Base-by-base conservation (phyloP, 768 basidiomycete species). In the Rhizopogon sp. region DNA sequence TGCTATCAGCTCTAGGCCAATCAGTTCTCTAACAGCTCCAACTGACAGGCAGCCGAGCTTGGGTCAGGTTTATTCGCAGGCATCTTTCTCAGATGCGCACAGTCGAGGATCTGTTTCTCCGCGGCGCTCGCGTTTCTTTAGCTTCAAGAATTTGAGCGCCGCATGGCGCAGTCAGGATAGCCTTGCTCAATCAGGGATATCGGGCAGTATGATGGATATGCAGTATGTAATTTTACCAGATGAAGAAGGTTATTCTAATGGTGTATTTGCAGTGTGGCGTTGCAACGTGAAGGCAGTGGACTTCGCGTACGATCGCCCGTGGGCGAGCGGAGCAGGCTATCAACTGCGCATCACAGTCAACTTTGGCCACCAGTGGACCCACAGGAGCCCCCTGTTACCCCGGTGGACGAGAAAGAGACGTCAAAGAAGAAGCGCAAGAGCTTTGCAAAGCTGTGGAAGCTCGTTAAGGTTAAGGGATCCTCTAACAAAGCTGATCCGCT, bases 191-290 rank as follows among this genome's bases (percentile, higher is more conserved):
- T 89, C 90, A 29, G 88, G 87, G 7, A 79, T 87, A 66, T 87
- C 87, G 3, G 91, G 91, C 52, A 93, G 91, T 63, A 91, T 93
- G 89, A 72, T 93, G 60, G 88, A 93, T 67, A 93, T 93, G 91
- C 91, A 93, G 90, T 93, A 72, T 59, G 89, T 84, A 43, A 55
- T 22, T 47, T 8, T 16, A 43, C 59, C n/a, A 50, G 54, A n/a
- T 54, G 56, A 56, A 31, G 52, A 31, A 17, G 43, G 3, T 14
- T 20, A 39, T 35, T 57, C 45, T 60, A 51, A 67, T 51, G 43
- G 16, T 41, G 11, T 46, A 22, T 29, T 39, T 55, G 44, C 52
- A 93, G 90, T 64, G 78, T 93, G 63, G 90, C 89, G 50, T 76
- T 93, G 42, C 88, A 91, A 57, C 83, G 83, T 35, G 90, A 91